Conservation (phyloP, 495 filamentous ascomycete genomes). For the Tuber calosporum region DNA sequence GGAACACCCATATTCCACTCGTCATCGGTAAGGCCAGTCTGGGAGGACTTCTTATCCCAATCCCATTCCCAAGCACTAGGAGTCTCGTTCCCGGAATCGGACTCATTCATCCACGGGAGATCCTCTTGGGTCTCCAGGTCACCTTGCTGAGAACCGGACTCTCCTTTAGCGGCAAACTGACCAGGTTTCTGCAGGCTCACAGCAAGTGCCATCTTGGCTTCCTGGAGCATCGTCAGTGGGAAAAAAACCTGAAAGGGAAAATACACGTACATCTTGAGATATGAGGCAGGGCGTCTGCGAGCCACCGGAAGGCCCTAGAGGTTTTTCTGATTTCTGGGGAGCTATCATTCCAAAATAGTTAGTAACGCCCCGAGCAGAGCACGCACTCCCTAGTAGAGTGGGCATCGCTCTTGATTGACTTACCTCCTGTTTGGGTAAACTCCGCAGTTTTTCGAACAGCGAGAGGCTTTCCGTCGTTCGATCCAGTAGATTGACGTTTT, state of each 20-base stretch:
- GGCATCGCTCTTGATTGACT: not conserved
- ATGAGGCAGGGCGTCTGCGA: not conserved
- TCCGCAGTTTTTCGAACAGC: not conserved
- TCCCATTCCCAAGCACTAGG: conserved; percentile 1
- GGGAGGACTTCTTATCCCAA: conserved; percentile 4
- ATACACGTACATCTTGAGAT: not conserved
- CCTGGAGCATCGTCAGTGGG: not conserved
- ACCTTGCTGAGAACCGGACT: not conserved
- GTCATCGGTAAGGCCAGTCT: conserved; percentile 5
- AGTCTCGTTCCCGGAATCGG: not conserved
- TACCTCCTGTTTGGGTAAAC: not conserved
- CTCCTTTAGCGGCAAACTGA: not conserved
- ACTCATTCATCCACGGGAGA: not conserved
- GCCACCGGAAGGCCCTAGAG: not conserved
- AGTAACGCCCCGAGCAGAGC: not conserved
- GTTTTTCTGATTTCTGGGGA: not conserved
- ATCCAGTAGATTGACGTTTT: not conserved
- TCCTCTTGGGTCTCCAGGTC: not conserved
- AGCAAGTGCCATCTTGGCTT: conserved; percentile 1
- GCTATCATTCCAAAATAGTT: not conserved
- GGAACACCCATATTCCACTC: not conserved
- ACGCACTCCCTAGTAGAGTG: not conserved
- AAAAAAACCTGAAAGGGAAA: not conserved
- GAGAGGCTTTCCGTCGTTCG: not conserved
- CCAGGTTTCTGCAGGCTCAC: not conserved